Conservation (phyloP, 495 filamentous ascomycete genomes). For the Hapsidospora chrysogenum region DNA sequence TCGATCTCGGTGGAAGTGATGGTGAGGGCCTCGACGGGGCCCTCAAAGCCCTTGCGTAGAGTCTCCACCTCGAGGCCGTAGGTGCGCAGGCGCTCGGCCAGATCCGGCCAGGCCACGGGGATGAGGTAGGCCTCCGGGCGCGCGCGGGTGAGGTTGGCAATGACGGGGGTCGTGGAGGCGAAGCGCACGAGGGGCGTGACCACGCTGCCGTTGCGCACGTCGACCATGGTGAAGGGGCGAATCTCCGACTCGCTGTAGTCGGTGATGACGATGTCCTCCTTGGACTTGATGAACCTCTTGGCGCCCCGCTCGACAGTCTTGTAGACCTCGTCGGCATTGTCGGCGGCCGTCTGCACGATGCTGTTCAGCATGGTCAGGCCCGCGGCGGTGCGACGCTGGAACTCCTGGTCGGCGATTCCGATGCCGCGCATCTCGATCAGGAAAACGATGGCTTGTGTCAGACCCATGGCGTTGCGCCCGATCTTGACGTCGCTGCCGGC, state of each 20-base stretch:
- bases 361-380: constrained; percentile 14
- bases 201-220: constrained; percentile 7
- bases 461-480: constrained; percentile 14
- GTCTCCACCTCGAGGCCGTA: constrained; percentile 13
- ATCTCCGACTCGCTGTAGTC: constrained; percentile 8
- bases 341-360: constrained; percentile 12
- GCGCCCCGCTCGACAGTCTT: constrained; percentile 11
- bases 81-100: constrained; percentile 10
- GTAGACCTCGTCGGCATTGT: constrained; percentile 12
- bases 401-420: constrained; percentile 15
- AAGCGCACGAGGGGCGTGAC: constrained; percentile 12
- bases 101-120: constrained; percentile 12
- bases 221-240: constrained; percentile 11
- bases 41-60: constrained; percentile 9
- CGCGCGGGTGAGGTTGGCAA: constrained; percentile 13
- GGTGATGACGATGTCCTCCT: constrained; percentile 12
- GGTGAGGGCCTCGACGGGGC: constrained; percentile 10
- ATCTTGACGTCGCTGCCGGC: constrained; percentile 16
- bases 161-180: constrained; percentile 14
- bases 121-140: constrained; percentile 16
- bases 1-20: constrained; percentile 10
- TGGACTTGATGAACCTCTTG: constrained; percentile 9
- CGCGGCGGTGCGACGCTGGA: constrained; percentile 13
- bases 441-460: constrained; percentile 13
- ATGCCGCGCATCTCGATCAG: constrained; percentile 17